Base-by-base conservation (phyloP, 257 asterid genomes). In the Ophiorrhiza pumila region DNA sequence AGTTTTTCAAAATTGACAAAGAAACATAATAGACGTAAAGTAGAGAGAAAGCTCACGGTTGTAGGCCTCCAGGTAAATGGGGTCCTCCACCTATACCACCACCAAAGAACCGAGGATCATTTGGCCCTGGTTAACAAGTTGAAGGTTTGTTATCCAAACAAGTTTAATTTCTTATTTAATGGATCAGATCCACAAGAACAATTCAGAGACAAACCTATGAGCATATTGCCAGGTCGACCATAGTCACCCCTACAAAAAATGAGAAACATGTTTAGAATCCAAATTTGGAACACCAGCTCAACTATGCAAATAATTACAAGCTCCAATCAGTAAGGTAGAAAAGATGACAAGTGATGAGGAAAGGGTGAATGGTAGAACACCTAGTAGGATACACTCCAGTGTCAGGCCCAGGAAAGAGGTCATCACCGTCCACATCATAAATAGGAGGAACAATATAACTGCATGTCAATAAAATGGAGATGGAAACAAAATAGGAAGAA, bases 341-440 rank as follows among this genome's bases (percentile, higher is more conserved):
- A 32, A 50, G n/a, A n/a, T n/a, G n/a, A n/a, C n/a, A 13, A 27
- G 18, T 12, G 27, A 27, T 12, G 64, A 34, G 31, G 56, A 42
- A 18, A 22, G 22, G 46, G 23, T 49, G 50, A 65, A 74, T 39
- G 53, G 14, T 31, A 65, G 22, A 53, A 56, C 66, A 89, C 96
- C 97, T 91, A 46, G 77, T 58, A n/a, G 97, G 97, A 49, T 84
- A 90, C 78, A 85, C 73, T 74, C 97, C 96, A 60, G 95, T 91
- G 41, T 87, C 93, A 65, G 89, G 86, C 65, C 91, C 96, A 29
- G 92, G 91, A 55, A 83, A 68, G 67, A 86, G 77, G 74, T 89
- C 97, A n/a, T 83, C 70, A 47, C 85, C 80, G 11, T 87, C 92
- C 70, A 65, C 65, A 66, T 65, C 81, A 66, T 84, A 82, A 74